Evolutionary conservation across 768 basidiomycete species (phyloP), one percentile per base, ranked within the genome.

Genomic region (Leccinum aurantiacum): DNA sequence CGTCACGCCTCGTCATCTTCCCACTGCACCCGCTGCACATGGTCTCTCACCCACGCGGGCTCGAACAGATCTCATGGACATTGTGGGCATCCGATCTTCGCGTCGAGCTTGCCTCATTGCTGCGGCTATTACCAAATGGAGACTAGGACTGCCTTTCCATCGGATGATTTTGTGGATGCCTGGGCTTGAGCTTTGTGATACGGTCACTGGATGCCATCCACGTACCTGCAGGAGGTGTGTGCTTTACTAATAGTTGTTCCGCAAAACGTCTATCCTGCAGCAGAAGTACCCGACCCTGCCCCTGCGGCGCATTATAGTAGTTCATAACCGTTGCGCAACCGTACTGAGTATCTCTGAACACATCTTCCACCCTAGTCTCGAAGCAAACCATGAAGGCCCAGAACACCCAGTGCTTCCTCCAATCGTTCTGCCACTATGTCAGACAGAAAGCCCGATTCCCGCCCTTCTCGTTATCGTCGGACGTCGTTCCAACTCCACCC

Each of bases 261-360:
- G 41, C 37, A 9, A 19, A 29, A 52, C 19, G 15, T 29, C 19
- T 14, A 15, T 51, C 29, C 11, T 53, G 15, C 41, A 27, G 51
- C 24, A 24, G 24, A 19, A 49, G 46, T 47, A 14, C 17, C 48
- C 49, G 37, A 53, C 46, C 31, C 56, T 60, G 35, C 41, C 41
- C 19, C 44, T 46, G 44, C 44, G 44, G 33, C 58, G 50, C 60
- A 54, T 63, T 47, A 52, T 60, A 60, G 61, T 60, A 53, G 5
- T 66, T 63, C 62, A 58, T 57, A 6, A 63, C 54, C 54, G 58
- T 53, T n/a, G 37, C 37, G 25, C 13, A 31, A 47, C 59, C 15
- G 31, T 53, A 19, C 19, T 4, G 50, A 22, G 27, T 58, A 54
- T 38, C 58, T 47, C 15, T 46, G 44, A 19, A 24, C 37, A 22